phyloP scores from a whole-genome alignment of 2,329 filamentous ascomycete genomes.

The Fusarium proliferatum region DNA sequence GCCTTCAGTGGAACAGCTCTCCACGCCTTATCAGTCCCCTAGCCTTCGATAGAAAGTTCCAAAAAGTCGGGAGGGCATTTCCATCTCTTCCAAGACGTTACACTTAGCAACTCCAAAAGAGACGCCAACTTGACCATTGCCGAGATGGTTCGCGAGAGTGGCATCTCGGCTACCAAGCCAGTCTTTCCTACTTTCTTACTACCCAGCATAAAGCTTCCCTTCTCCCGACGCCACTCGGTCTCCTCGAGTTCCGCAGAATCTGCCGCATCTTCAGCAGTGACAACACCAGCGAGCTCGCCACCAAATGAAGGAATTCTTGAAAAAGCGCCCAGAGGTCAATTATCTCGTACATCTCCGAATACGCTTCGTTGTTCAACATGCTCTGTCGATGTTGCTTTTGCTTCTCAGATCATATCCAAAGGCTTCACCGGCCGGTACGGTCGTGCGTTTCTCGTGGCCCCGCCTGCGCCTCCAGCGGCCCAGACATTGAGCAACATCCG shows the following conservation, averaged over 20 bases:
- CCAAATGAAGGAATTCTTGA: slow-evolving; percentile 28
- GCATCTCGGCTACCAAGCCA: slow-evolving; percentile 56
- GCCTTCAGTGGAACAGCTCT: slow-evolving; percentile 15
- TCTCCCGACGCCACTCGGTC: slow-evolving; percentile 55
- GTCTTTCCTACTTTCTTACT: slow-evolving; percentile 65
- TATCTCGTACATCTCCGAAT: slow-evolving; percentile 61
- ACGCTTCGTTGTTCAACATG: slow-evolving; percentile 70
- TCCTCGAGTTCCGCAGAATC: slow-evolving; percentile 49
- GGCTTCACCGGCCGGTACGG: slow-evolving; percentile 75
- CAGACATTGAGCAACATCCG: slow-evolving; percentile 64
- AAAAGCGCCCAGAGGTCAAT: slow-evolving; percentile 36
- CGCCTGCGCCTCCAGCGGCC: slow-evolving; percentile 43
- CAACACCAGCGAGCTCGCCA: slow-evolving; percentile 46
- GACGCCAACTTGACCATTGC: slow-evolving; percentile 1
- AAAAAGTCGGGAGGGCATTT: slow-evolving; percentile 22
- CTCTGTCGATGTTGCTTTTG: slow-evolving; percentile 69
- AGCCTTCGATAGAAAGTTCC: slow-evolving; percentile 24
- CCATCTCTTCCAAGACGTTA: slow-evolving; percentile 3
- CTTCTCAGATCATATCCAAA: slow-evolving; percentile 71
- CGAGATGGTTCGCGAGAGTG: slow-evolving; percentile 51
- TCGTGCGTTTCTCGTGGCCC: slow-evolving; percentile 69
- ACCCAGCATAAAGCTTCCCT: slow-evolving; percentile 61
- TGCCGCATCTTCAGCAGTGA: slow-evolving; percentile 43
- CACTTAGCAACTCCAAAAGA: slow-evolving; percentile 2
- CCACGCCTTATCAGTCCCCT: slow-evolving; percentile 30